A percentile compares a stretch with the other conserved stretches of the same genome.
Evolutionary conservation across 1,284 basidiomycete genomes (phyloP).

Genomic region (Cryptococcus sp.): DNA sequence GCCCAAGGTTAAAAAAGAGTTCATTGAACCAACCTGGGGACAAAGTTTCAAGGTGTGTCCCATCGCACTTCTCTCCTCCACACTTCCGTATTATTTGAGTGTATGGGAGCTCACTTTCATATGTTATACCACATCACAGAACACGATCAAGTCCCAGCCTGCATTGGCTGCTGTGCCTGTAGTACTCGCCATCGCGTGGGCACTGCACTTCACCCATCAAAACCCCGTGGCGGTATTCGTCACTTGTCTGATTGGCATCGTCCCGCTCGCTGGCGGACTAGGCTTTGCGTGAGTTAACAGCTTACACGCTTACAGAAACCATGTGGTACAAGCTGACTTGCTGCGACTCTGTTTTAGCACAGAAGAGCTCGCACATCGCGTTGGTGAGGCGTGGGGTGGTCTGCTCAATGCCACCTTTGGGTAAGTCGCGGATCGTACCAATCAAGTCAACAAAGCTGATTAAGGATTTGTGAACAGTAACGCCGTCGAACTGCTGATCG

Average conservation of each 20-base stretch:
- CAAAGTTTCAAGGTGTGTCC: conserved; percentile 21
- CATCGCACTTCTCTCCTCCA: not conserved
- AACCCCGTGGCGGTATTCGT: conserved; percentile 66
- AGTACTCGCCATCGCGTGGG: conserved; percentile 67
- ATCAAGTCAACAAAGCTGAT: conserved; percentile 20
- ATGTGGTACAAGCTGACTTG: not conserved
- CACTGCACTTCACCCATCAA: conserved; percentile 63
- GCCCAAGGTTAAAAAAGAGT: conserved; percentile 9
- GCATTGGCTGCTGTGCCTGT: conserved; percentile 48
- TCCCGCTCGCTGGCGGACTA: conserved; percentile 56
- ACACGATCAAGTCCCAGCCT: conserved; percentile 38
- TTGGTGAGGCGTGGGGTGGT: conserved; percentile 55
- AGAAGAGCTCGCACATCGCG: conserved; percentile 55
- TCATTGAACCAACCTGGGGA: conserved; percentile 19
- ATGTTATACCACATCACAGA: conserved; percentile 16
- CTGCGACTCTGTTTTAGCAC: conserved; percentile 34
- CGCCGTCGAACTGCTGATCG: conserved; percentile 57
- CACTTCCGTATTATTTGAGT: not conserved
- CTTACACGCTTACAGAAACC: not conserved
- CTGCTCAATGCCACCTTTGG: conserved; percentile 56
- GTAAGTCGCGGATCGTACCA: conserved; percentile 9
- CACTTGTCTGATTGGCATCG: conserved; percentile 61
- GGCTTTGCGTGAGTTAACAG: conserved; percentile 45
- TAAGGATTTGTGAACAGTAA: conserved; percentile 19
- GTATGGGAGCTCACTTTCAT: not conserved